A percentile compares a stretch with the other conserved stretches of the same genome.
phyloP scores from a whole-genome alignment of 805 yeast genomes.

The Sugiyamaella floridensis region DNA sequence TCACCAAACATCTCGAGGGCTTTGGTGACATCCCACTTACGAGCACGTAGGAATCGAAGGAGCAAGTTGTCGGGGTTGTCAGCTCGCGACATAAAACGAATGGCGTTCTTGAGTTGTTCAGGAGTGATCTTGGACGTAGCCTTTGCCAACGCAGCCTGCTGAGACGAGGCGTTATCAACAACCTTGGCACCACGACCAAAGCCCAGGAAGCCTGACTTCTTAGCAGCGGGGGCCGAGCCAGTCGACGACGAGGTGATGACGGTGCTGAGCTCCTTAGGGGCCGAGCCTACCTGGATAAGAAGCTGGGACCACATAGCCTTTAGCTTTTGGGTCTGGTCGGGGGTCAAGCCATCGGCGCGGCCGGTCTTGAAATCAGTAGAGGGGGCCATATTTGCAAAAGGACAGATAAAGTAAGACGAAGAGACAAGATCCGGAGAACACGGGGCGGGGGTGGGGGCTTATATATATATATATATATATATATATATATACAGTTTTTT shows the following conservation, averaged over 20 bases:
- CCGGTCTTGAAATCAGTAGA: slow-evolving; percentile 21
- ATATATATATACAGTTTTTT: background rate
- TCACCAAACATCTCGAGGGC: slow-evolving; percentile 64
- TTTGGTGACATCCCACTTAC: slow-evolving; percentile 73
- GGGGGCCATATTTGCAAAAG: background rate
- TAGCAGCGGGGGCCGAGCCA: slow-evolving; percentile 22
- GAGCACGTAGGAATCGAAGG: slow-evolving; percentile 74
- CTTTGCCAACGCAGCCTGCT: slow-evolving; percentile 34
- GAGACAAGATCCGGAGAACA: background rate
- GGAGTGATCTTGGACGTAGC: slow-evolving; percentile 48
- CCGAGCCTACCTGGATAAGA: slow-evolving; percentile 21
- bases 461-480: no score
- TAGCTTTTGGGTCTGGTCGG: slow-evolving; percentile 33
- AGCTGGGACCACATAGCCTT: slow-evolving; percentile 35
- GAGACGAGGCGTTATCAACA: slow-evolving; percentile 9
- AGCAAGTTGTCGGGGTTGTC: slow-evolving; percentile 78
- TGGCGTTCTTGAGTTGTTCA: slow-evolving; percentile 41
- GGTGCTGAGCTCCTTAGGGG: slow-evolving; percentile 21
- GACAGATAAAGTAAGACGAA: background rate
- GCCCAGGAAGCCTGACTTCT: slow-evolving; percentile 28
- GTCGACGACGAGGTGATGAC: slow-evolving; percentile 10
- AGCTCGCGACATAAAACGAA: slow-evolving; percentile 58
- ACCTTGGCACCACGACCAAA: slow-evolving; percentile 13
- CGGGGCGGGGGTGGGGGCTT: background rate
- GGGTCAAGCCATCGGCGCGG: slow-evolving; percentile 32